Base-by-base conservation (phyloP, 305 asterid genomes). In the Striga hermonthica region DNA sequence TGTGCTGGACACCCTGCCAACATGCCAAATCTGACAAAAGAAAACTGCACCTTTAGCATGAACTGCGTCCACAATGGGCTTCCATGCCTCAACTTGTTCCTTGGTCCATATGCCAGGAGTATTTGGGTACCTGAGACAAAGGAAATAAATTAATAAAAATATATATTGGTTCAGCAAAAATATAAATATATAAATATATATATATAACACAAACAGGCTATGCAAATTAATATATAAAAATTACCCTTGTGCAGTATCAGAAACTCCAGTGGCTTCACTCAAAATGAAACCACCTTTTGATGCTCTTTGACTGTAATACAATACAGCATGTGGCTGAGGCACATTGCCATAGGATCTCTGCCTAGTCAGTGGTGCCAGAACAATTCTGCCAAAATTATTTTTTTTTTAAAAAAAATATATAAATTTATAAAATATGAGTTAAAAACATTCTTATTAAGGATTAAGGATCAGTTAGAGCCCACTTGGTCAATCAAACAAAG, bases 21-120 rank as follows among this genome's bases (percentile, higher is more conserved):
- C 82, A 49, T 89, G 88, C 88, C 86, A 79, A 81, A 86, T 75
- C 83, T 88, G 96, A 73, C 94, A 88, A 74, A 86, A 88, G 74
- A 82, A 86, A 47, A 81, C 13, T 0, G 85, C 88, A 4, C 92
- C 95, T 74, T 86, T 86, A 67, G 93, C 89, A 78, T 88, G 96
- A 68, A 88, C 96, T 3, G 91, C 91, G 2, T 85, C 79, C 4
- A 86, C 95, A 72, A 89, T 86, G 11, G 95, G 95, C 36, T 86
- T 86, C 91, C 95, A 89, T 5, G 92, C 92, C 68, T 86, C 84
- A 0, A 84, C 83, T 79, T 84, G 95, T 60, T 89, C 86, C 74
- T 74, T 79, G 11, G 89, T 84, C 96, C 92, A 89, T 66, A 86
- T 84, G 6, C 92, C 90, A 0, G 91, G 88, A 9, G 86, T 81